Percentiles rank a stretch among this genome's conserved stretches.
These are phyloP conservation scores for Colletotrichum costaricense DNA, from an alignment of 2,329 filamentous ascomycete genomes.

Conservation along the genomic window DNA sequence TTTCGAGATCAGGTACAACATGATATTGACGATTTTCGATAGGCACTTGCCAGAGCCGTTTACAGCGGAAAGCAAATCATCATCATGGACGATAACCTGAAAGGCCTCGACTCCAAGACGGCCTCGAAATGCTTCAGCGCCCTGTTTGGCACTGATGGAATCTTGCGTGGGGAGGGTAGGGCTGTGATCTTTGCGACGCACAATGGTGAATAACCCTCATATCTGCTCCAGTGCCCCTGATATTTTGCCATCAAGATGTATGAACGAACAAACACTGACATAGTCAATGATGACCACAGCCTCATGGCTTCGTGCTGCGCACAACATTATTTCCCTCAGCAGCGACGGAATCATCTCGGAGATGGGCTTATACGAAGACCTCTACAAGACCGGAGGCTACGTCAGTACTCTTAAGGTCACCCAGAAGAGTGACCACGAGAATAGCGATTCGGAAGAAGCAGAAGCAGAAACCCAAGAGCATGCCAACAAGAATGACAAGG, in stretches of 20 bases:
- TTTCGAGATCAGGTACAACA: background rate
- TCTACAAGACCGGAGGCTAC: conserved; percentile 8
- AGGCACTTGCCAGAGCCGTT: conserved; percentile 22
- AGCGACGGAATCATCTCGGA: conserved; percentile 17
- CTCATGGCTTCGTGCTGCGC: conserved; percentile 15
- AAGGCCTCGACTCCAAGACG: conserved; percentile 23
- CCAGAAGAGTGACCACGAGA: background rate
- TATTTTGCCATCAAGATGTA: background rate
- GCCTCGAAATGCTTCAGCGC: conserved; percentile 16
- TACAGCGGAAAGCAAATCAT: conserved; percentile 23
- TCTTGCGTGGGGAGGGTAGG: conserved; percentile 45
- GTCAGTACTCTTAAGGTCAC: conserved; percentile 12
- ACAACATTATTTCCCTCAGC: conserved; percentile 13
- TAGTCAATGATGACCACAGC: background rate
- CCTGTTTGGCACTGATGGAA: background rate
- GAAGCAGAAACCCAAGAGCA: background rate
- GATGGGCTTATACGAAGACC: background rate
- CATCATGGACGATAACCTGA: conserved; percentile 28
- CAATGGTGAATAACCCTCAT: background rate
- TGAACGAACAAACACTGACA: no score
- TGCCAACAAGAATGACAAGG: background rate
- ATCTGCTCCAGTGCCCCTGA: background rate
- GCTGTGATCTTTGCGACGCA: conserved; percentile 58
- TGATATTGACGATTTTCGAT: background rate
- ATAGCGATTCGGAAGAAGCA: background rate